Evolutionary conservation across 345 rosid species (phyloP).

Genomic region (Syzygium grande): DNA sequence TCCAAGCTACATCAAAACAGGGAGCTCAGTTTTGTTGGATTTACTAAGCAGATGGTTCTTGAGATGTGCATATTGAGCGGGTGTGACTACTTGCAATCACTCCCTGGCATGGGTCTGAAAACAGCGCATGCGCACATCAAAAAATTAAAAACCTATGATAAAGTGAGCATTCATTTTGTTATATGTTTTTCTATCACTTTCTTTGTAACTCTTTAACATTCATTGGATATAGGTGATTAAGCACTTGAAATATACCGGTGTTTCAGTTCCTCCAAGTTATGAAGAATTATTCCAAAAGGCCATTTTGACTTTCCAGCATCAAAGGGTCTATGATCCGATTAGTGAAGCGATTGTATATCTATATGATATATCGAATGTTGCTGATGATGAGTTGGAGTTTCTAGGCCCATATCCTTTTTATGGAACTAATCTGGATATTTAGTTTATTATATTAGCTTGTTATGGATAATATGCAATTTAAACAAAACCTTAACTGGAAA

Average conservation of each 20-base stretch:
- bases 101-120: conserved; percentile 93
- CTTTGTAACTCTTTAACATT: background rate
- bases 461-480: background rate
- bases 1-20: conserved; percentile 61
- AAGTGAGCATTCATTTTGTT: conserved; percentile 30
- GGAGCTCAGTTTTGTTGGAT: conserved; percentile 59
- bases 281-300: conserved; percentile 89
- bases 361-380: conserved; percentile 28
- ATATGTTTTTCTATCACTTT: background rate
- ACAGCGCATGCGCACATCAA: conserved; percentile 82
- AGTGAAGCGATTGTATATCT: conserved; percentile 51
- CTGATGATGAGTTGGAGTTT: conserved; percentile 54
- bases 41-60: conserved; percentile 79
- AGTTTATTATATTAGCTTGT: background rate
- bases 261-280: conserved; percentile 71
- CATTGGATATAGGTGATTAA: conserved; percentile 60
- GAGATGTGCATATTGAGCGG: conserved; percentile 99
- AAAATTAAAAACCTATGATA: conserved; percentile 73
- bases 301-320: conserved; percentile 80
- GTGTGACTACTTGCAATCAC: conserved; percentile 89
- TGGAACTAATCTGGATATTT: background rate
- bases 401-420: conserved; percentile 94
- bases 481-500: conserved; percentile 35
- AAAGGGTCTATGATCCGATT: conserved; percentile 76
- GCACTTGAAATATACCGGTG: conserved; percentile 73